Conservation (phyloP, 2,329 filamentous ascomycete species). For the Penicillium sp. region DNA sequence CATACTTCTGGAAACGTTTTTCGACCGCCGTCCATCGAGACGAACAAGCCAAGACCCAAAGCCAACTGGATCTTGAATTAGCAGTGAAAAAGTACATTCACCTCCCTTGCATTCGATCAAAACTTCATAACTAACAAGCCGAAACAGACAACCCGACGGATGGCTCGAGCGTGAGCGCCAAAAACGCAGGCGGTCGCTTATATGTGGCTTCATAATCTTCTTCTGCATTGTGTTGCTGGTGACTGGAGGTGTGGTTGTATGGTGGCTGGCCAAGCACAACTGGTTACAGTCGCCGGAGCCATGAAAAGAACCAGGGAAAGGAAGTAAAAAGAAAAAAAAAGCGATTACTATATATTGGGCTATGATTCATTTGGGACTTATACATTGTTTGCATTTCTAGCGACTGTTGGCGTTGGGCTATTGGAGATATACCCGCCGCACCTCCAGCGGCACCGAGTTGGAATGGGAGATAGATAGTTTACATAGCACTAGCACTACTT, state of each 20-base stretch:
- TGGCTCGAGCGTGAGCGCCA: conserved; percentile 58
- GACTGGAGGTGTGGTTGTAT: conserved; percentile 49
- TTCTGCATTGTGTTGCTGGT: conserved; percentile 42
- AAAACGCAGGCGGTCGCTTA: conserved; percentile 54
- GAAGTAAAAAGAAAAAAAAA: neutral
- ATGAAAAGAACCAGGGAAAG: neutral
- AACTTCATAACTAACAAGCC: conserved; percentile 4
- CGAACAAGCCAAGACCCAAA: conserved; percentile 47
- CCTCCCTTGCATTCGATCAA: too few relatives aligned
- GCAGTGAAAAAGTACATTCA: conserved; percentile 7
- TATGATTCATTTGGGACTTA: neutral
- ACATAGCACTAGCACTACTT: neutral
- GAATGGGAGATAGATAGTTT: conserved; percentile 8
- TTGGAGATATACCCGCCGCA: conserved; percentile 28
- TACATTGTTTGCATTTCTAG: neutral
- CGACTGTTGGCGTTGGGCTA: neutral
- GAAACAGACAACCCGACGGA: conserved; percentile 46
- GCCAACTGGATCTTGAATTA: conserved; percentile 2
- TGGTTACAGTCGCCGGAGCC: conserved; percentile 32
- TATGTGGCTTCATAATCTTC: conserved; percentile 45
- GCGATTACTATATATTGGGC: neutral
- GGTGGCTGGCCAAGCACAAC: conserved; percentile 46
- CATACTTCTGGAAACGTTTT: conserved; percentile 65
- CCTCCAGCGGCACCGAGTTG: conserved; percentile 21
- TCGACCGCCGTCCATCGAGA: conserved; percentile 61